Evolutionary conservation across 2,329 filamentous ascomycete species (phyloP), one percentile per base, ranked within the genome.

Genomic region (Ophiostoma angusticollis): DNA sequence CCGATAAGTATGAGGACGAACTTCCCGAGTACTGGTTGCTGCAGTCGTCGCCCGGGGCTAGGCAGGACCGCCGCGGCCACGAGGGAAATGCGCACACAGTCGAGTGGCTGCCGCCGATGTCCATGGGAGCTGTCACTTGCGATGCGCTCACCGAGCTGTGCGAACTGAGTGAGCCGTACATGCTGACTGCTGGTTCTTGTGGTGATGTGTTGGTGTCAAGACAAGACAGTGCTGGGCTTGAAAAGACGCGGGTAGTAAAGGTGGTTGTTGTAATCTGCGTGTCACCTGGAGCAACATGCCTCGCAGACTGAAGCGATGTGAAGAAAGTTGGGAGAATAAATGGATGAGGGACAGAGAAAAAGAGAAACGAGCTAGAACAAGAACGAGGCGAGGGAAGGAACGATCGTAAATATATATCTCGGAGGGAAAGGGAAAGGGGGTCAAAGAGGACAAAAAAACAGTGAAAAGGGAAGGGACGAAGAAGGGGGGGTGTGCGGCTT

Each of bases 1-100:
- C 74, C 30, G 72, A 75, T 46, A 78, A 63, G 56, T 67, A 74
- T 1, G 70, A 71, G 3, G 68, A 67, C 14, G 70, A 65, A 43
- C 65, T 64, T 47, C 63, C 57, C 6, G 27, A 27, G 17, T 18
- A 33, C 8, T 21, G 17, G 28, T 18, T 30, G 29, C 16, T 31
- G 33, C 62, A 56, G 43, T 57, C 55, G 39, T 52, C 52, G 48
- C 60, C 54, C 47, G 63, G 60, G 37, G 60, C 61, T 44, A 75
- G 63, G 28, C 68, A 71, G 13, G 64, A 60, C 30, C 71, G 63
- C 42, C 70, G 65, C 19, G 71, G 70, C 72, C 72, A 76, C 18
- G 68, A 73, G 21, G 72, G 72, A 47, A 67, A 75, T 19, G 71
- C 72, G 57, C 71, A 74, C 27, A 57, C 57, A 21, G 45, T 37